A percentile compares a stretch with the other conserved stretches of the same genome.
Conservation (phyloP, 2,329 filamentous ascomycete species). For the Thyridium curvatum region DNA sequence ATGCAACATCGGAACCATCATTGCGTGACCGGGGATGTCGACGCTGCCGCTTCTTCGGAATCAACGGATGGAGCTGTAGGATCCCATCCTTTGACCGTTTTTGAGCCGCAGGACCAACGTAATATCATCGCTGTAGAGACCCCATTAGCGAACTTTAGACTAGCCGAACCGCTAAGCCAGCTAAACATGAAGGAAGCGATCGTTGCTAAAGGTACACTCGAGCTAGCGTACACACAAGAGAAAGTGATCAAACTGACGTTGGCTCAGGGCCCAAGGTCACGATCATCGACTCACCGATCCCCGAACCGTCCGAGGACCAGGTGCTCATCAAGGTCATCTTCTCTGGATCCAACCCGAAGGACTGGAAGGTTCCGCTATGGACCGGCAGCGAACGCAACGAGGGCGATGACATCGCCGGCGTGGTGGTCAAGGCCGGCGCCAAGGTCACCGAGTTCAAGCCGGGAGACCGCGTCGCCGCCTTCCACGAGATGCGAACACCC, state of each 20-base stretch:
- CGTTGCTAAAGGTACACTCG: slow-evolving; percentile 13
- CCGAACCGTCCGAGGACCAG: slow-evolving; percentile 27
- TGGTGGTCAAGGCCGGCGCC: slow-evolving; percentile 46
- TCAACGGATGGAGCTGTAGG: too few relatives aligned
- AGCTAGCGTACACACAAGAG: too few relatives aligned
- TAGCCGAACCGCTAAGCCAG: too few relatives aligned
- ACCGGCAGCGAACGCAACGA: slow-evolving; percentile 25
- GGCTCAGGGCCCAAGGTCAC: slow-evolving; percentile 22
- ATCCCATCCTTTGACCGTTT: too few relatives aligned
- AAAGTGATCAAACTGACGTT: slow-evolving; percentile 1
- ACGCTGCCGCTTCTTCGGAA: too few relatives aligned
- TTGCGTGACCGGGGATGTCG: too few relatives aligned
- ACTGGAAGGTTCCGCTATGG: slow-evolving; percentile 8
- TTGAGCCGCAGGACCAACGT: too few relatives aligned
- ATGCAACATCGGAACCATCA: too few relatives aligned
- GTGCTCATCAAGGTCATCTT: slow-evolving; percentile 17
- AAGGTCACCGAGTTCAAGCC: slow-evolving; percentile 50
- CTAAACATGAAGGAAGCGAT: slow-evolving; percentile 24
- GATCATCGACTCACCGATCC: slow-evolving; percentile 32
- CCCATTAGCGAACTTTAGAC: too few relatives aligned
- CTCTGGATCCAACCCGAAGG: slow-evolving; percentile 11
- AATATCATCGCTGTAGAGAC: too few relatives aligned
- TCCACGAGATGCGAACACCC: slow-evolving; percentile 32
- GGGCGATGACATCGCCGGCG: slow-evolving; percentile 50
- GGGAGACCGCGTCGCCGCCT: slow-evolving; percentile 51